Percentiles rank a stretch among this genome's conserved stretches.
phyloP scores from a whole-genome alignment of 2,329 filamentous ascomycete species.

The Fusarium sp. region DNA sequence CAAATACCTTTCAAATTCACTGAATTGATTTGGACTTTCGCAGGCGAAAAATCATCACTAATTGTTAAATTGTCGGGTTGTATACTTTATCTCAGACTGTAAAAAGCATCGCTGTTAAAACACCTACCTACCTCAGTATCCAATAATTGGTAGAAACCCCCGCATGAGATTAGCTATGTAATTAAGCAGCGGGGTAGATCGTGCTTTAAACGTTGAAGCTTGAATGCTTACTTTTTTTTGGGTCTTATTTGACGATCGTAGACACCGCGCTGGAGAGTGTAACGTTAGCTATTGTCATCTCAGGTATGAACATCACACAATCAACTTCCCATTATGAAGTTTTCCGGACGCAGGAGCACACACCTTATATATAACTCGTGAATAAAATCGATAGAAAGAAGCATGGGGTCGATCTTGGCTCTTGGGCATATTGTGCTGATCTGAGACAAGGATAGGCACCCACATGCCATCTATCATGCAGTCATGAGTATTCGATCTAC shows the following conservation, averaged over 20 bases:
- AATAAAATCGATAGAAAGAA: neutral
- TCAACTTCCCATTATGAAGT: neutral
- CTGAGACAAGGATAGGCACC: slow-evolving; percentile 33
- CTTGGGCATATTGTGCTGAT: slow-evolving; percentile 17
- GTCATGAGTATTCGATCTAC: slow-evolving; percentile 13
- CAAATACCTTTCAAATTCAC: neutral
- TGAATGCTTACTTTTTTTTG: slow-evolving; percentile 7
- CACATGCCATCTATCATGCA: slow-evolving; percentile 20
- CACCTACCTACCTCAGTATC: neutral
- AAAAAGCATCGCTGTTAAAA: neutral
- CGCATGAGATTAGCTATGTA: neutral
- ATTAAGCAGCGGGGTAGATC: slow-evolving; percentile 1
- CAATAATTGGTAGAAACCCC: neutral
- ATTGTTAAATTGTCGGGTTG: neutral
- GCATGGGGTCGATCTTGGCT: slow-evolving; percentile 20
- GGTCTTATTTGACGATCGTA: neutral
- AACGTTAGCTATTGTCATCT: too few species aligned
- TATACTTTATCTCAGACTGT: neutral
- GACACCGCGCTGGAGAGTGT: too few species aligned
- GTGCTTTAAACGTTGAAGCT: neutral
- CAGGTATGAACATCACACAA: neutral
- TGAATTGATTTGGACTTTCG: neutral
- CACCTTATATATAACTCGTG: neutral
- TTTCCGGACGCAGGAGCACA: neutral
- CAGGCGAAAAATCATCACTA: neutral